Conservation (phyloP, 495 filamentous ascomycete genomes). For the Cairneyella variabilis region DNA sequence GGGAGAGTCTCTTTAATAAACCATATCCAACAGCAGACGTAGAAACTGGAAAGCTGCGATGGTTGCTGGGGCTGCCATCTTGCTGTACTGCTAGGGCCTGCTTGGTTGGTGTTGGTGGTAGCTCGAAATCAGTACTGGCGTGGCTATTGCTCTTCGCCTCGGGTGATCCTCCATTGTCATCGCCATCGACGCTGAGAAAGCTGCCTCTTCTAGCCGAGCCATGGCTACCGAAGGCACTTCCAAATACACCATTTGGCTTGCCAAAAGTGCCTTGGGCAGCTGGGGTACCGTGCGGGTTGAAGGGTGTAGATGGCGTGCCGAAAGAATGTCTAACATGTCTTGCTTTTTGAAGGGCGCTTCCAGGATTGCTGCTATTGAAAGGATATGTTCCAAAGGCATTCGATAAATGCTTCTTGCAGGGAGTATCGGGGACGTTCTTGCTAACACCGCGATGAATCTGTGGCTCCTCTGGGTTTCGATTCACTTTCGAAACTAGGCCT, state of each 20-base stretch:
- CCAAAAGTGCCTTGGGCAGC: conserved; percentile 54
- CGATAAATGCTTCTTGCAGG: conserved; percentile 80
- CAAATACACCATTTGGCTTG: conserved; percentile 65
- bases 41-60: conserved; percentile 16
- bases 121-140: conserved; percentile 59
- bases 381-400: conserved; percentile 62
- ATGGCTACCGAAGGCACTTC: conserved; percentile 46
- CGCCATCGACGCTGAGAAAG: conserved; percentile 72
- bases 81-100: conserved; percentile 35
- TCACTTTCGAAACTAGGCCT: conserved; percentile 84
- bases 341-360: conserved; percentile 51
- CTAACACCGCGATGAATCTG: conserved; percentile 38
- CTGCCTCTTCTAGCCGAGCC: conserved; percentile 62
- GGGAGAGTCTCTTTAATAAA: conserved; percentile 17
- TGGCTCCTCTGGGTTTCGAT: conserved; percentile 56
- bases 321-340: conserved; percentile 60
- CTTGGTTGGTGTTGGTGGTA: conserved; percentile 93
- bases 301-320: conserved; percentile 58
- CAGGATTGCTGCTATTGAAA: conserved; percentile 45
- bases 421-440: conserved; percentile 83
- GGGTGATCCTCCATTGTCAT: conserved; percentile 51
- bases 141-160: conserved; percentile 54
- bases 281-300: conserved; percentile 39
- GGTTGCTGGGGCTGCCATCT: conserved; percentile 24
- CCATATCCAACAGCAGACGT: conserved; percentile 18